Evolutionary conservation across 2,329 filamentous ascomycete species (phyloP).

Genomic region (Xylariaceae sp.): DNA sequence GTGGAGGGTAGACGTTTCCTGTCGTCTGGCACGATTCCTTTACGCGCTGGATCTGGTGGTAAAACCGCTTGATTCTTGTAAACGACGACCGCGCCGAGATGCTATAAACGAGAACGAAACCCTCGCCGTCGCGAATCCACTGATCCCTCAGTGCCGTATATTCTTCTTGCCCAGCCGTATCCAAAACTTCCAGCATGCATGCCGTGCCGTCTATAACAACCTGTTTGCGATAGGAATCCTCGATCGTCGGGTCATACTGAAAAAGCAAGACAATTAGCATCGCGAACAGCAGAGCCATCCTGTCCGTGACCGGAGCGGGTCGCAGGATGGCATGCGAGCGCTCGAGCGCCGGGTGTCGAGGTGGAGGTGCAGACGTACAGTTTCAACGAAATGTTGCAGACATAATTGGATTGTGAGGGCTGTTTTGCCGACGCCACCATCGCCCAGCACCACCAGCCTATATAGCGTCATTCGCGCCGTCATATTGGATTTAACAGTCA

Average conservation of each 20-base stretch:
- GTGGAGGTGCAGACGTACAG: constrained; percentile 44
- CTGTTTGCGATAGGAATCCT: constrained; percentile 83
- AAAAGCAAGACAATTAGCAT: too few relatives aligned
- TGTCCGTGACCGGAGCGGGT: too few relatives aligned
- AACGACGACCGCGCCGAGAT: constrained; percentile 97
- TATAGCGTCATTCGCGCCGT: constrained; percentile 92
- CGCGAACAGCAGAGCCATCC: too few relatives aligned
- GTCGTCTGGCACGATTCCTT: constrained; percentile 83
- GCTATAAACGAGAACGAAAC: constrained; percentile 96
- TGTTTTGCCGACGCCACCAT: constrained; percentile 91
- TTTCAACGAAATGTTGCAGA: constrained; percentile 97
- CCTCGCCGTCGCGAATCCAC: constrained; percentile 97
- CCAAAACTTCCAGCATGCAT: constrained; percentile 95
- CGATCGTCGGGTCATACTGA: constrained; percentile 81
- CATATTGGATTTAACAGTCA: too few relatives aligned
- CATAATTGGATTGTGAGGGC: constrained; percentile 95
- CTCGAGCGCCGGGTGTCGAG: not conserved
- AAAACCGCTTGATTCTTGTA: constrained; percentile 88
- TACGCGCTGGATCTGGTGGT: constrained; percentile 94
- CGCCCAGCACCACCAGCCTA: constrained; percentile 91
- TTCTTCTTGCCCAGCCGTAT: constrained; percentile 97
- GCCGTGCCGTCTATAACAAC: constrained; percentile 91
- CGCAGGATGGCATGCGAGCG: constrained; percentile 18
- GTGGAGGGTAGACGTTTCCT: constrained; percentile 71
- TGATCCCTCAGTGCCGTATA: constrained; percentile 95